Evolutionary conservation across 768 basidiomycete genomes (phyloP), one percentile per base, ranked within the genome.

Genomic region (Butyriboletus loyo): DNA sequence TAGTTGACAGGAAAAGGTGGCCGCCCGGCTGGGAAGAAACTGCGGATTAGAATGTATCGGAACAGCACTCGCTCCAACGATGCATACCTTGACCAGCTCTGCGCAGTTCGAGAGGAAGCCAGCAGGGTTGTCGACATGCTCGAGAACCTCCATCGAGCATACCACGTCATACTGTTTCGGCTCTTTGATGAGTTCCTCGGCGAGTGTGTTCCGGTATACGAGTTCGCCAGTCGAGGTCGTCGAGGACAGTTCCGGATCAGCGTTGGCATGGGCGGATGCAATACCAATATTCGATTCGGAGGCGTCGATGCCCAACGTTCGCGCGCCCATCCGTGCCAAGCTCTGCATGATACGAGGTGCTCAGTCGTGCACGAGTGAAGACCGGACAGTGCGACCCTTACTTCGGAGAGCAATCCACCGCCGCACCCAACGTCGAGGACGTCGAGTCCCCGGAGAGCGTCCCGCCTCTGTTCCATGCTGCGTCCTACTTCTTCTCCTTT

Each of bases 111-210:
- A 75, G 44, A 99, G 77, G 69, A 99, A 99, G 7, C 79, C 77
- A 7, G 82, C 76, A 1, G 97, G 95, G 63, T 96, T 87, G 66
- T 97, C 90, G 46, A 99, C 97, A 64, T 99, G 97, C 72, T 99
- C 97, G 28, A 99, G 66, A 8, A 99, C 96, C 69, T 99, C 97
- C 92, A 98, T 92, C 10, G 94, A 89, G 66, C 93, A 97, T 14
- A 99, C 94, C 19, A 94, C 81, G 66, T 98, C 96, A 65, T 87
- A 98, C 46, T 82, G 82, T 59, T 77, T 78, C 14, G 79, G 67
- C 5, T 84, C 83, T 11, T 77, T 64, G 27, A 90, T 71, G 4
- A 99, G 78, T 1, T 77, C 77, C 65, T 98, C 94, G 0, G 88
- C 92, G 0, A 88, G 76, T 0, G 81, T 77, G 61, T 90, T 84